A percentile compares a stretch with the other conserved stretches of the same genome.
phyloP scores from a whole-genome alignment of 2,329 filamentous ascomycete genomes.

The Lasiodiplodia citricola region DNA sequence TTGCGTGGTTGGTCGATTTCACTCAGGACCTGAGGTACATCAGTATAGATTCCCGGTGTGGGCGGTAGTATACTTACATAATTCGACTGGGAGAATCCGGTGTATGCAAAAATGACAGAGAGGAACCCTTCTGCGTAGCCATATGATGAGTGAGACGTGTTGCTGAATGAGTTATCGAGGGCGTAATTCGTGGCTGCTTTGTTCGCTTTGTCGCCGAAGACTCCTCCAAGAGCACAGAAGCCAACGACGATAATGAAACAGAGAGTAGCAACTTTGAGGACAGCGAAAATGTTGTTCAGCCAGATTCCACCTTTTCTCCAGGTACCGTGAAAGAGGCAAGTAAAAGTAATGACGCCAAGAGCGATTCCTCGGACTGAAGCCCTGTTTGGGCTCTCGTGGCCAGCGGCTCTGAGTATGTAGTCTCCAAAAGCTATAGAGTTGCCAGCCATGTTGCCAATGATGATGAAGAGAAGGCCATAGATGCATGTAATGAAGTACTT shows the following conservation, averaged over 20 bases:
- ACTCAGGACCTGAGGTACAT: slow-evolving; percentile 41
- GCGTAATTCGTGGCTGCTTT: slow-evolving; percentile 37
- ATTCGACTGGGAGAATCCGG: slow-evolving; percentile 50
- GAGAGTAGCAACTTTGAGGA: slow-evolving; percentile 56
- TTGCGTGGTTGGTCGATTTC: slow-evolving; percentile 31
- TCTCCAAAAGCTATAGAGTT: slow-evolving; percentile 56
- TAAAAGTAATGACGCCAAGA: slow-evolving; percentile 49
- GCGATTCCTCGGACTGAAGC: slow-evolving; percentile 55
- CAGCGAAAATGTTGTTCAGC: slow-evolving; percentile 58
- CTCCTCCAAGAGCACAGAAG: slow-evolving; percentile 31
- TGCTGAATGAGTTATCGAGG: slow-evolving; percentile 33
- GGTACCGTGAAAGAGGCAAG: slow-evolving; percentile 55
- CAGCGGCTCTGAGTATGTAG: slow-evolving; percentile 44
- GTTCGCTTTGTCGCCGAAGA: slow-evolving; percentile 25
- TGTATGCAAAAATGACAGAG: slow-evolving; percentile 49
- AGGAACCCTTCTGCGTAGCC: slow-evolving; percentile 50
- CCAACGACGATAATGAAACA: slow-evolving; percentile 53
- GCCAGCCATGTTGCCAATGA: slow-evolving; percentile 56
- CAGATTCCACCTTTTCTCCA: slow-evolving; percentile 58
- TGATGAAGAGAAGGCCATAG: slow-evolving; percentile 53
- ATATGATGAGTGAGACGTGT: slow-evolving; percentile 29
- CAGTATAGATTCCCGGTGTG: background rate
- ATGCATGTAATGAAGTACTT: slow-evolving; percentile 48
- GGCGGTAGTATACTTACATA: slow-evolving; percentile 19
- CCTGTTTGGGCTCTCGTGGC: slow-evolving; percentile 33